These are phyloP conservation scores for Phialocephala sp. DNA, from an alignment of 2,329 filamentous ascomycete genomes.

Conservation along the genomic window DNA sequence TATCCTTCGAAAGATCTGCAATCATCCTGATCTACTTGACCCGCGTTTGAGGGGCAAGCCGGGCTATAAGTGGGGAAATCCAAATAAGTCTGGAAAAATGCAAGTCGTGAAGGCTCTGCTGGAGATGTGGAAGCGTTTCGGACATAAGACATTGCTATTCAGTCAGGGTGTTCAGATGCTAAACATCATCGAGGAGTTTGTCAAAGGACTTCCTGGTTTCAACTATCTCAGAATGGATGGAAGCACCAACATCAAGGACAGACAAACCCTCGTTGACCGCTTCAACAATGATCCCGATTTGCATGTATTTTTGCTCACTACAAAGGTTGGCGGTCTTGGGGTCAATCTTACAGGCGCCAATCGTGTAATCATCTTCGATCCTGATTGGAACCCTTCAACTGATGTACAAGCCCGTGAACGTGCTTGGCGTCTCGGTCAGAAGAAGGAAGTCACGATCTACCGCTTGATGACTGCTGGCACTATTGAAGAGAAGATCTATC, in stretches of 20 bases:
- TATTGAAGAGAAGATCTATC: conserved; percentile 99
- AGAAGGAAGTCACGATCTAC: conserved; percentile 93
- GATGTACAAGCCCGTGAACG: conserved; percentile 94
- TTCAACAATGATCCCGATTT: conserved; percentile 85
- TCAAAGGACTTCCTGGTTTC: conserved; percentile 70
- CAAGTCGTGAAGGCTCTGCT: conserved; percentile 89
- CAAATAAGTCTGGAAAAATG: conserved; percentile 90
- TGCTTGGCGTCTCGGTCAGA: conserved; percentile 95
- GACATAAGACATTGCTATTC: conserved; percentile 92
- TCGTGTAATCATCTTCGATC: conserved; percentile 96
- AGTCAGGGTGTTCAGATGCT: conserved; percentile 95
- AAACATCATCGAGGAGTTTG: conserved; percentile 86
- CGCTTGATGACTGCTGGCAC: conserved; percentile 97
- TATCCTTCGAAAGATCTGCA: conserved; percentile 93
- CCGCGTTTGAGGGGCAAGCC: conserved; percentile 59
- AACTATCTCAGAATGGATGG: conserved; percentile 93
- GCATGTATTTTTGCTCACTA: conserved; percentile 91
- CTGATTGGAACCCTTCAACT: conserved; percentile 98
- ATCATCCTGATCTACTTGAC: conserved; percentile 89
- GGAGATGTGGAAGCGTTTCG: conserved; percentile 81
- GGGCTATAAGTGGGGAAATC: conserved; percentile 78
- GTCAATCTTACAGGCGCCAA: conserved; percentile 95
- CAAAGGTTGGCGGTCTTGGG: conserved; percentile 91
- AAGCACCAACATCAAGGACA: conserved; percentile 82
- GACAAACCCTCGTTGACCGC: conserved; percentile 88